Percentiles rank a stretch among this genome's conserved stretches.
Evolutionary conservation across 441 rosid species (phyloP).

Genomic region (Melastoma candidum): DNA sequence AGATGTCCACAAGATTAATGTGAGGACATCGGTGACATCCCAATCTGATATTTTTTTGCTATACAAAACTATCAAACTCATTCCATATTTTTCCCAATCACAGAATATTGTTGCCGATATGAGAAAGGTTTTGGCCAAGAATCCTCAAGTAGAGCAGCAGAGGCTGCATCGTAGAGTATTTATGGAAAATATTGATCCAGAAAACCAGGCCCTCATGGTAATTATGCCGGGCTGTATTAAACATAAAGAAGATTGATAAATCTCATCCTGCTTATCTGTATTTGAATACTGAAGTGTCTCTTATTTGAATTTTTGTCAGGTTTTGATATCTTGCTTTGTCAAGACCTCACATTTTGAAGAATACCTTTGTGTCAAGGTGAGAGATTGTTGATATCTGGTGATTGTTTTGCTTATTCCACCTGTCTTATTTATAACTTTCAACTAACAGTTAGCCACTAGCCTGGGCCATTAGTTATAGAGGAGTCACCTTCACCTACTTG

Average conservation of each 20-base stretch:
- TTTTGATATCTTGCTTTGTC: slow-evolving; percentile 22
- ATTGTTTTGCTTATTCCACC: no score
- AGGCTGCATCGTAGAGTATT: slow-evolving; percentile 65
- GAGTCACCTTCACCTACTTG: no score
- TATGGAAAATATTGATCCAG: slow-evolving; percentile 40
- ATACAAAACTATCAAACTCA: slow-evolving; percentile 5
- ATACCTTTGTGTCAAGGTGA: slow-evolving; percentile 64
- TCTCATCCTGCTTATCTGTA: no score
- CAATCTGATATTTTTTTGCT: neutral
- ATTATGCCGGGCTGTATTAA: neutral
- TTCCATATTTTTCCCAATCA: slow-evolving; percentile 1
- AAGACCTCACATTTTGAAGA: slow-evolving; percentile 70
- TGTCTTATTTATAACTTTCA: no score
- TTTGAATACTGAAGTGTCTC: no score
- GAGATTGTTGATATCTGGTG: neutral
- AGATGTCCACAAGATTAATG: slow-evolving; percentile 56
- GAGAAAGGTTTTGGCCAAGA: slow-evolving; percentile 71
- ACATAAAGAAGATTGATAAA: no score
- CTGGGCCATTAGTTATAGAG: no score
- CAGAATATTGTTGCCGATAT: slow-evolving; percentile 65
- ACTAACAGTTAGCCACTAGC: no score
- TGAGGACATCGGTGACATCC: slow-evolving; percentile 16
- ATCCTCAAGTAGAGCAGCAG: slow-evolving; percentile 67
- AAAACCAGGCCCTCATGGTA: slow-evolving; percentile 64
- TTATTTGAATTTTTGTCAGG: no score